Percentiles rank a stretch among this genome's conserved stretches.
phyloP scores from a whole-genome alignment of 768 basidiomycete species.

The Lactarius sp. region DNA sequence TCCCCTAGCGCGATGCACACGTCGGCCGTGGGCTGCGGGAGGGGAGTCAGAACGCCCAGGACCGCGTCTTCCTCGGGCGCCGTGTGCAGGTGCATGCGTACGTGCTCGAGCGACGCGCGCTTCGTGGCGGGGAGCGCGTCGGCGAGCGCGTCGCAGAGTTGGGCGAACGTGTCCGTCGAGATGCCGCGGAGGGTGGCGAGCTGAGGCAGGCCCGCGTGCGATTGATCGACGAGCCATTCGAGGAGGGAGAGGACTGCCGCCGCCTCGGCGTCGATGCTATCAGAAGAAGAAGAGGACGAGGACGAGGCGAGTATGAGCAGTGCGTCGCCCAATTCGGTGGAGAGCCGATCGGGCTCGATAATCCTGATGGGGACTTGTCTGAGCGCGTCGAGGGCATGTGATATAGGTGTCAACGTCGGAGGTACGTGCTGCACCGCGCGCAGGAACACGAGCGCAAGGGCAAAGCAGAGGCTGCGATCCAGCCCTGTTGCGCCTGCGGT shows the following conservation, averaged over 20 bases:
- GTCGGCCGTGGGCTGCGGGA: conserved; percentile 3
- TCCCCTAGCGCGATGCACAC: conserved; percentile 3
- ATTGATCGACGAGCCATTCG: conserved; percentile 44
- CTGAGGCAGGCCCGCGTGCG: conserved; percentile 40
- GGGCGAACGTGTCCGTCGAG: conserved; percentile 41
- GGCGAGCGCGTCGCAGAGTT: conserved; percentile 42
- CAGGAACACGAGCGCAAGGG: conserved; percentile 28
- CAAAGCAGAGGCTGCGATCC: conserved; percentile 30
- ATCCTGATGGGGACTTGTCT: conserved; percentile 14
- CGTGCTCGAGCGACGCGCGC: conserved; percentile 32
- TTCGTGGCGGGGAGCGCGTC: conserved; percentile 30
- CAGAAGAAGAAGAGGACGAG: conserved; percentile 25
- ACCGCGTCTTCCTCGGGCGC: conserved; percentile 26
- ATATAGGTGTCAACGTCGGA: background rate
- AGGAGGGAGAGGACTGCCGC: conserved; percentile 42
- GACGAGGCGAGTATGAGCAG: conserved; percentile 30
- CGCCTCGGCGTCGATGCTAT: conserved; percentile 27
- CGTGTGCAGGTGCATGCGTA: conserved; percentile 33
- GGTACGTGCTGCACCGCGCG: conserved; percentile 28
- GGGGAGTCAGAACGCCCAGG: background rate
- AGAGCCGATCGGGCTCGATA: conserved; percentile 26
- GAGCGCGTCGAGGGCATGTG: conserved; percentile 20
- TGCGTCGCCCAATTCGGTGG: conserved; percentile 37
- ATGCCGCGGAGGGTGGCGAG: conserved; percentile 48
- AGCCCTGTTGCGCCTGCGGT: conserved; percentile 25